Conservation (phyloP, 2,329 filamentous ascomycete genomes). For the Stachybotrys echinatus region DNA sequence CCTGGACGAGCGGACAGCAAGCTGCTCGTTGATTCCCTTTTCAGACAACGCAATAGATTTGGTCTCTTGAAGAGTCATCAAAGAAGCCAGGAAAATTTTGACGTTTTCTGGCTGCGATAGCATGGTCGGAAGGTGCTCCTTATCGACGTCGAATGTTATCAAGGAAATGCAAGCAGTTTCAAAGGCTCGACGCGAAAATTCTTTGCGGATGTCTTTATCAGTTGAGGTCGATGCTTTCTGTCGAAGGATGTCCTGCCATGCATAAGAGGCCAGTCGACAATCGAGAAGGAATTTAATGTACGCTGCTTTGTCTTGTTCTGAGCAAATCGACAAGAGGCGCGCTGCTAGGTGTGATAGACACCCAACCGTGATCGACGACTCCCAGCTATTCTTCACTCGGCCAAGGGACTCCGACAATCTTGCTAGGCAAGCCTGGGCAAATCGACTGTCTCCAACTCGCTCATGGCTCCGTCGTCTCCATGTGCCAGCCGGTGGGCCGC, state of each 20-base stretch:
- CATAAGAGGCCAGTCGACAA: background rate
- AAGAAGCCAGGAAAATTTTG: too few species aligned
- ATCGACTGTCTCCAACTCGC: conserved; percentile 24
- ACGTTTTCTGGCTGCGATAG: too few species aligned
- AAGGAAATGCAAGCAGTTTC: too few species aligned
- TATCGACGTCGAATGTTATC: too few species aligned
- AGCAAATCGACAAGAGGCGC: background rate
- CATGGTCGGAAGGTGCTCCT: too few species aligned
- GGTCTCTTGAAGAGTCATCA: too few species aligned
- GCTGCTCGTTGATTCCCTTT: too few species aligned
- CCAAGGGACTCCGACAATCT: conserved; percentile 27
- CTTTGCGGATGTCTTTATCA: too few species aligned
- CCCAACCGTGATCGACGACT: conserved; percentile 6
- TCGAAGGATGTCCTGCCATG: background rate
- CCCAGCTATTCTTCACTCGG: conserved; percentile 35
- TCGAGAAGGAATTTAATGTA: background rate
- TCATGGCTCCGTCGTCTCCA: conserved; percentile 25
- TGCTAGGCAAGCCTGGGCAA: conserved; percentile 15
- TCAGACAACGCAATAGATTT: too few species aligned
- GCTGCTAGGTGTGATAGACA: background rate
- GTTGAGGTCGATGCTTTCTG: background rate
- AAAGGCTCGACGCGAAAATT: too few species aligned
- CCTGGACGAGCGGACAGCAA: too few species aligned
- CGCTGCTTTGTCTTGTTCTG: background rate
- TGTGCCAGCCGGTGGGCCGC: conserved; percentile 25